Evolutionary conservation across 2,329 filamentous ascomycete species (phyloP).

Genomic region (Colletotrichum cordylinicola): DNA sequence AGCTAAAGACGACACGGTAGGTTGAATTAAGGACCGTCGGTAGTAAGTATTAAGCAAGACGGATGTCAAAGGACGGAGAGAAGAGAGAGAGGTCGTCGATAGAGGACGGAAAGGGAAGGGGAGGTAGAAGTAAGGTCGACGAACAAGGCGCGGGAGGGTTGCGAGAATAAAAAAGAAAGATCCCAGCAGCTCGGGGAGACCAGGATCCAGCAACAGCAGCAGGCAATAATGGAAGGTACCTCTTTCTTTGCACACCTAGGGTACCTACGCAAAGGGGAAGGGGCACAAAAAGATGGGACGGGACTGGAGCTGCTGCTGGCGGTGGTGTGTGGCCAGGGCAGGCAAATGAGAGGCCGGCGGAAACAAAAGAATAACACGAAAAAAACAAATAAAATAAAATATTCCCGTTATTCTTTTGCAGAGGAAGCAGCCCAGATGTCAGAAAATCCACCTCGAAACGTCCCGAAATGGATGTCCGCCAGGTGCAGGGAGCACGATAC

Average conservation of each 20-base stretch:
- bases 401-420: not conserved
- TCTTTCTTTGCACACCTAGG: not conserved
- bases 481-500: not conserved
- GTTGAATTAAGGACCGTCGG: conserved; percentile 1
- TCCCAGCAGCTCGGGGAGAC: conserved; percentile 11
- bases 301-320: not conserved
- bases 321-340: not conserved
- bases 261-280: not conserved
- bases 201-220: not conserved
- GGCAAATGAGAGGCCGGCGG: not conserved
- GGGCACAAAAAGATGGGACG: not conserved
- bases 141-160: not conserved
- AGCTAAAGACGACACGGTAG: not conserved
- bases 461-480: conserved; percentile 2
- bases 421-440: not conserved
- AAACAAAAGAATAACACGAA: not conserved
- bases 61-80: not conserved
- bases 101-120: not conserved
- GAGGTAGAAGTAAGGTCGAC: conserved; percentile 6
- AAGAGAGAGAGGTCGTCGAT: not conserved
- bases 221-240: not conserved
- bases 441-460: not conserved
- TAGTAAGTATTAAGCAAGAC: not conserved
- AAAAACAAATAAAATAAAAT: not conserved
- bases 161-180: conserved; percentile 5